Conservation (phyloP, 768 basidiomycete genomes). For the Daedaleopsis nitida region DNA sequence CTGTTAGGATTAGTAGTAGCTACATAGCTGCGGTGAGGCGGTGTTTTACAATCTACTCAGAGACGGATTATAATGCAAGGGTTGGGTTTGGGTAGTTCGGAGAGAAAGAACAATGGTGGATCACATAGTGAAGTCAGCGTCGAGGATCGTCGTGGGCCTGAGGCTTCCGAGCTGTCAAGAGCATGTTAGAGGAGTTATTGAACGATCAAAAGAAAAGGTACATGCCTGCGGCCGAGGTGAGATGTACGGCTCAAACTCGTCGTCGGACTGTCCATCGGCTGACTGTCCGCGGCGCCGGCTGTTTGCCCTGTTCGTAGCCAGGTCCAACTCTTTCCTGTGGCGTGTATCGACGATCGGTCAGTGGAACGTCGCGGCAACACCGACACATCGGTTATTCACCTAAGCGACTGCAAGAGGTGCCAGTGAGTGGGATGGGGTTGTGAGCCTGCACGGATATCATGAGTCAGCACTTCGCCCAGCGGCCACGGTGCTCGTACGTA, state of each 20-base stretch:
- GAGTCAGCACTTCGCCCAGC: not conserved
- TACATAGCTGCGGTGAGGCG: not conserved
- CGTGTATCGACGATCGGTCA: not conserved
- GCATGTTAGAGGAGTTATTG: too few species aligned
- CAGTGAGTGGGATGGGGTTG: not conserved
- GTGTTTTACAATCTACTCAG: not conserved
- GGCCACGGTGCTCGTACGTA: constrained; percentile 1
- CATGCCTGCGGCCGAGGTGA: not conserved
- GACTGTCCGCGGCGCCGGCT: not conserved
- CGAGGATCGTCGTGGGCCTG: not conserved
- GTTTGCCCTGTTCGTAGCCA: not conserved
- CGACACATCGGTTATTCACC: not conserved
- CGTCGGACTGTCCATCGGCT: not conserved
- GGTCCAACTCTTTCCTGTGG: not conserved
- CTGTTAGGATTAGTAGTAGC: not conserved
- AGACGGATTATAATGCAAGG: not conserved
- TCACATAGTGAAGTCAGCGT: not conserved
- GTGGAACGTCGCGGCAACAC: not conserved
- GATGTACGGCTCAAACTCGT: not conserved
- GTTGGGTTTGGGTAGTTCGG: not conserved
- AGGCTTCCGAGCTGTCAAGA: not conserved
- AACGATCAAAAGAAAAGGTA: not conserved
- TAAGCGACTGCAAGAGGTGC: not conserved
- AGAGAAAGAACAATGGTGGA: not conserved
- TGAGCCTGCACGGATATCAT: not conserved